Evolutionary conservation across 2,329 filamentous ascomycete species (phyloP).

Genomic region (Pseudocercospora fijiensis): DNA sequence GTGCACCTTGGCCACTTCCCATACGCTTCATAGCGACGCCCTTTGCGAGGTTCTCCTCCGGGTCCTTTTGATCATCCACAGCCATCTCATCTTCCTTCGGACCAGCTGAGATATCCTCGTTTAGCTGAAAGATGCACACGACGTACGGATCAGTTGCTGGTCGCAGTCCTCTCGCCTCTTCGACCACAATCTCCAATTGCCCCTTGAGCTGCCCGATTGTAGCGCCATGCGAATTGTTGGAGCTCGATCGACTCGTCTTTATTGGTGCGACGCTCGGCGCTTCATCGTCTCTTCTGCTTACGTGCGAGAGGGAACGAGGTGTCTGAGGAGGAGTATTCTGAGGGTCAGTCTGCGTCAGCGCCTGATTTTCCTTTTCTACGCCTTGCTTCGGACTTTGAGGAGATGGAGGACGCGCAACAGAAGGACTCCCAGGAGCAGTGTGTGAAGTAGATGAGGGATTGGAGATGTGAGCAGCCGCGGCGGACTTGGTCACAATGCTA

Average conservation of each 20-base stretch:
- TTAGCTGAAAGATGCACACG: conserved; percentile 93
- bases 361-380: conserved; percentile 61
- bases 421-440: conserved; percentile 55
- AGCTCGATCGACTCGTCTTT: conserved; percentile 39
- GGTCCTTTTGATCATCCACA: conserved; percentile 31
- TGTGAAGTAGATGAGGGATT: conserved; percentile 59
- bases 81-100: conserved; percentile 62
- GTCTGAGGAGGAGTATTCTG: conserved; percentile 94
- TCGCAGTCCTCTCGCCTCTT: conserved; percentile 77
- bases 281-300: conserved; percentile 45
- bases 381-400: conserved; percentile 44
- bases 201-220: conserved; percentile 74
- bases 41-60: conserved; percentile 56
- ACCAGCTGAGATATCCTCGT: conserved; percentile 90
- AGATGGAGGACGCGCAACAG: conserved; percentile 48
- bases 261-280: conserved; percentile 39
- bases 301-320: conserved; percentile 77
- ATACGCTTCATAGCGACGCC: conserved; percentile 54
- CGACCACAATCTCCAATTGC: conserved; percentile 84
- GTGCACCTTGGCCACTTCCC: conserved; percentile 76
- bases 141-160: conserved; percentile 89
- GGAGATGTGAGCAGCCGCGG: conserved; percentile 68
- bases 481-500: conserved; percentile 62
- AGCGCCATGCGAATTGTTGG: conserved; percentile 42
- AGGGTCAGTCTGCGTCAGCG: conserved; percentile 80